A percentile compares a stretch with the other conserved stretches of the same genome.
phyloP scores from a whole-genome alignment of 2,329 filamentous ascomycete genomes.

The Lachnellula arida region DNA sequence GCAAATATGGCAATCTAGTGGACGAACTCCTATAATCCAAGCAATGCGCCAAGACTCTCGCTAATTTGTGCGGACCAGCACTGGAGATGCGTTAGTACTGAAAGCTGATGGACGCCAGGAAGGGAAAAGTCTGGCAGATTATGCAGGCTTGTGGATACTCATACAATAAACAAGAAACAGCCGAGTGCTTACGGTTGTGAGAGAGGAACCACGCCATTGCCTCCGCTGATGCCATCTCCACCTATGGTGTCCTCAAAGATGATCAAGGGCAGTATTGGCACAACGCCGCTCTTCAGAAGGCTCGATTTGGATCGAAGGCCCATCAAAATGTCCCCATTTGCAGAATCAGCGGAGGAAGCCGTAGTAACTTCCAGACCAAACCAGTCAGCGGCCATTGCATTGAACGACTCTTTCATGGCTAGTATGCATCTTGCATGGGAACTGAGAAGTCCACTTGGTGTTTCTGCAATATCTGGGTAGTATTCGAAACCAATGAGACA shows the following conservation, averaged over 20 bases:
- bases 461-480: conserved; percentile 10
- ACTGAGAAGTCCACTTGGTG: conserved; percentile 10
- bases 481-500: conserved; percentile 20
- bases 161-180: too few species aligned
- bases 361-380: conserved; percentile 18
- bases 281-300: background rate
- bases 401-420: conserved; percentile 15
- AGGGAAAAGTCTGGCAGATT: background rate
- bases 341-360: background rate
- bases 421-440: conserved; percentile 10
- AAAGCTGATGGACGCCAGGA: background rate
- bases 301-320: conserved; percentile 14
- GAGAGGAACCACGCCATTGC: conserved; percentile 11
- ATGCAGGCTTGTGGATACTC: too few species aligned
- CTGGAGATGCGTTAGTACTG: conserved; percentile 5
- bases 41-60: conserved; percentile 12
- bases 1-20: background rate
- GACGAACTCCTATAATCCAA: conserved; percentile 10
- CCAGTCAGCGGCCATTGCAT: conserved; percentile 16
- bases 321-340: conserved; percentile 11
- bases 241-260: conserved; percentile 16
- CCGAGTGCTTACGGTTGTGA: conserved; percentile 17
- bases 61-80: conserved; percentile 21
- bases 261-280: conserved; percentile 13
- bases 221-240: background rate